Evolutionary conservation across 139 green algal species (phyloP).

Genomic region (Chlamydomonas incerta): DNA sequence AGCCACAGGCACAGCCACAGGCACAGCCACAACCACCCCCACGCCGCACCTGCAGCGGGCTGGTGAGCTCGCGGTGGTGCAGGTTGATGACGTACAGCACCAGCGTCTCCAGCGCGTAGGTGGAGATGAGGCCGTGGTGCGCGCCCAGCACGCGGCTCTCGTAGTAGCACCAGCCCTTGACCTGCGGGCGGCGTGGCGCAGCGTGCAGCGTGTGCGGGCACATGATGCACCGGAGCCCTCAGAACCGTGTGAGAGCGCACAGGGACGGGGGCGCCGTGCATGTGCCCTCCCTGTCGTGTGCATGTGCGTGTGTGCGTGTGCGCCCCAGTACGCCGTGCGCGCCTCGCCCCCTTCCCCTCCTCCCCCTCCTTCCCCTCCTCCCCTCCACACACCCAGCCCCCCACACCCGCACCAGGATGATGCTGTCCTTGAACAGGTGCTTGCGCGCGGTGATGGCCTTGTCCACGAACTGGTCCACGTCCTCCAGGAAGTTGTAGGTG

Average conservation of each 20-base stretch:
- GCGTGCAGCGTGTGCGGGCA: no score
- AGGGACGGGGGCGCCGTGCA: no score
- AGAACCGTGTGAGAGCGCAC: no score
- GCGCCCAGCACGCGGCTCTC: constrained; percentile 95
- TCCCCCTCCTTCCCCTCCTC: no score
- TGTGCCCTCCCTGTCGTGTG: no score
- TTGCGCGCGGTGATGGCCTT: constrained; percentile 47
- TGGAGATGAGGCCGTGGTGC: constrained; percentile 95
- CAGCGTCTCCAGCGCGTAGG: constrained; percentile 96
- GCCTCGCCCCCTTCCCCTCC: no score
- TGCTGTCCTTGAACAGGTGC: constrained; percentile 95
- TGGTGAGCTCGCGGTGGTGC: constrained; percentile 74
- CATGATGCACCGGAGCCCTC: no score
- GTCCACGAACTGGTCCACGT: constrained; percentile 79
- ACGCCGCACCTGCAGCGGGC: constrained; percentile 77
- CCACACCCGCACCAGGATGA: constrained; percentile 86
- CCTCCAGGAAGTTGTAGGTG: constrained; percentile 94
- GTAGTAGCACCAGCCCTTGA: constrained; percentile 99
- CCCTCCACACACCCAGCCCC: no score
- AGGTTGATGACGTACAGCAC: constrained; percentile 96
- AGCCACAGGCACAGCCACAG: no score
- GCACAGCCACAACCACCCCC: not conserved
- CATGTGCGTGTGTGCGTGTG: no score
- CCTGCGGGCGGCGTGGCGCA: constrained; percentile 51
- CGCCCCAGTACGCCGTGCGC: no score